Percentiles rank a stretch among this genome's conserved stretches.
phyloP scores from a whole-genome alignment of 129 eudicot species.

The Glebionis coronaria region DNA sequence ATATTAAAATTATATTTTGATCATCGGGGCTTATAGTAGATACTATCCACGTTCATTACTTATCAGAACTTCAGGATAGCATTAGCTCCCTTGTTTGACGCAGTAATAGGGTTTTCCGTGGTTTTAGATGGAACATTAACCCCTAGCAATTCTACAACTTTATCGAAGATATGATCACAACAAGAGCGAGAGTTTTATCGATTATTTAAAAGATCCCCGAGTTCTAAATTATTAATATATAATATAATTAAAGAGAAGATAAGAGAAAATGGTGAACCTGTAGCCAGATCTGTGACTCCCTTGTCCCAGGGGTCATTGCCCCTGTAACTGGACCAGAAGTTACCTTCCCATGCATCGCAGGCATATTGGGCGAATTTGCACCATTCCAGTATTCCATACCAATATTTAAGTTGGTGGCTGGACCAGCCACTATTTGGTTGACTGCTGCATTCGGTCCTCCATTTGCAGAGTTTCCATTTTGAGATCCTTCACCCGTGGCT shows the following conservation, averaged over 20 bases:
- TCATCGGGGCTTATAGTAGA: not conserved
- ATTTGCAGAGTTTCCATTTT: conserved; percentile 68
- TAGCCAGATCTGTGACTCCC: conserved; percentile 77
- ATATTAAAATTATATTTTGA: not conserved
- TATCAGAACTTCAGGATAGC: not conserved
- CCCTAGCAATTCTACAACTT: not conserved
- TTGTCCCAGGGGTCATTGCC: conserved; percentile 63
- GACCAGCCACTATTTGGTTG: conserved; percentile 68
- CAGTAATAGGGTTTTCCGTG: conserved; percentile 7
- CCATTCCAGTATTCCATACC: conserved; percentile 96
- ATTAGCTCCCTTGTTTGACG: not conserved
- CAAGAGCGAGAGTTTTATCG: not conserved
- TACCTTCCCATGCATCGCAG: conserved; percentile 64
- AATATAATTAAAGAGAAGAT: not conserved
- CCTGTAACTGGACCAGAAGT: conserved; percentile 60
- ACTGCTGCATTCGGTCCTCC: conserved; percentile 62
- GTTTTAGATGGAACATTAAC: not conserved
- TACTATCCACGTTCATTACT: not conserved
- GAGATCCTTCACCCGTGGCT: conserved; percentile 68
- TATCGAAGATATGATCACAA: not conserved
- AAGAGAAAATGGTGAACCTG: conserved; percentile 44
- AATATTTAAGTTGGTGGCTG: conserved; percentile 81
- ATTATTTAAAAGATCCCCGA: not conserved
- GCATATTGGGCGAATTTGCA: conserved; percentile 46
- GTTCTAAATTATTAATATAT: not conserved